A percentile compares a stretch with the other conserved stretches of the same genome.
Conservation (phyloP, 2,329 filamentous ascomycete genomes). For the Phaeosphaeria sp. region DNA sequence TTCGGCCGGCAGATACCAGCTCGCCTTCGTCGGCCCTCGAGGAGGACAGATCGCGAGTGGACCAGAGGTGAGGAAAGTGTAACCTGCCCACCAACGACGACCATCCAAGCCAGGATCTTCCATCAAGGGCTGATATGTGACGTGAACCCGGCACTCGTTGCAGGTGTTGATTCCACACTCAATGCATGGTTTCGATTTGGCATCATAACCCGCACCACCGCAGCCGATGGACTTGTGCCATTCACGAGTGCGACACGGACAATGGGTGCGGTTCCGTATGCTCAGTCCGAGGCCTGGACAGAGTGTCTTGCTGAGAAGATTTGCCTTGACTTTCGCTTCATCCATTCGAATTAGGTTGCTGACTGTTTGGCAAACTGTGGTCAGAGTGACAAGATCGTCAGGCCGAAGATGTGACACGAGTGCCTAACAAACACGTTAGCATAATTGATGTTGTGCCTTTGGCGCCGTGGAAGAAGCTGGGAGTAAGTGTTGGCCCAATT, state of each 20-base stretch:
- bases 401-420: conserved; percentile 10
- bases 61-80: conserved; percentile 14
- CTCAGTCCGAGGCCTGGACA: conserved; percentile 10
- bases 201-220: conserved; percentile 3
- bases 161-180: conserved; percentile 32
- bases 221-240: conserved; percentile 4
- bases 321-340: conserved; percentile 9
- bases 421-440: not conserved
- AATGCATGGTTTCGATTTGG: conserved; percentile 23
- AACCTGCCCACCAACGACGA: conserved; percentile 29
- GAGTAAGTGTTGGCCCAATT: no score
- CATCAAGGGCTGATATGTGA: conserved; percentile 29
- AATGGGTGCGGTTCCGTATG: not conserved
- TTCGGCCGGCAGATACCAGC: conserved; percentile 12
- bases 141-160: conserved; percentile 37
- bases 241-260: conserved; percentile 6
- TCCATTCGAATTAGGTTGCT: conserved; percentile 11
- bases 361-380: conserved; percentile 7
- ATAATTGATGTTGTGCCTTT: no score
- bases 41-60: conserved; percentile 26
- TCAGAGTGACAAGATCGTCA: conserved; percentile 6
- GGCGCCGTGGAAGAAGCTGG: no score
- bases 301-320: conserved; percentile 14
- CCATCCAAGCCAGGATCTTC: conserved; percentile 25
- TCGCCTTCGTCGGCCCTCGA: conserved; percentile 5